These are phyloP conservation scores for Hyaloperonospora brassicae DNA, from an alignment of 352 stramenopile species.

Conservation along the genomic window DNA sequence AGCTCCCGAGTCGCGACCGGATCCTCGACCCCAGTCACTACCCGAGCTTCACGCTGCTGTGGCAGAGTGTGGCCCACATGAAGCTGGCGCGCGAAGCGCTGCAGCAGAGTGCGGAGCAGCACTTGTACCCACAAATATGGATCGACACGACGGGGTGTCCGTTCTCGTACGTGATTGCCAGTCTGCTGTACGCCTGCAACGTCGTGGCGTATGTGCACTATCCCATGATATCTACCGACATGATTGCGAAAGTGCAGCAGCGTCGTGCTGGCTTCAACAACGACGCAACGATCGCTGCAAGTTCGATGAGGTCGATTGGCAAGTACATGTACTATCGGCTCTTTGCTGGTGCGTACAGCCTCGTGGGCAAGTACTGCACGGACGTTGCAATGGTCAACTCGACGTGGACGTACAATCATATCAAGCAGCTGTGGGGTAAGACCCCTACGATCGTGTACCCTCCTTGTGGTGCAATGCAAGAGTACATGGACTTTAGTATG, in stretches of 20 bases:
- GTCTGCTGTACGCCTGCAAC: slow-evolving; percentile 67
- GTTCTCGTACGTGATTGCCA: slow-evolving; percentile 94
- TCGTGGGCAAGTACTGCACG: slow-evolving; percentile 76
- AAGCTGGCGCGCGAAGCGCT: slow-evolving; percentile 87
- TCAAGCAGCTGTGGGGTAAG: slow-evolving; percentile 89
- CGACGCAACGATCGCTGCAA: slow-evolving; percentile 67
- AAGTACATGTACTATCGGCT: slow-evolving; percentile 96
- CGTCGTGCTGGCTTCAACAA: slow-evolving; percentile 93
- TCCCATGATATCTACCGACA: slow-evolving; percentile 98
- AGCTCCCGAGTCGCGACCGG: slow-evolving; percentile 42
- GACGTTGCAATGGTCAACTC: slow-evolving; percentile 97
- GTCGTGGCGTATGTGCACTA: slow-evolving; percentile 98
- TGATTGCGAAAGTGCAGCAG: slow-evolving; percentile 92
- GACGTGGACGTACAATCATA: slow-evolving; percentile 95
- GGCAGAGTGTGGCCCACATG: slow-evolving; percentile 93
- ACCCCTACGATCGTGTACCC: slow-evolving; percentile 88
- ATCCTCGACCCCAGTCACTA: slow-evolving; percentile 75
- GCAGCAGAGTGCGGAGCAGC: slow-evolving; percentile 28
- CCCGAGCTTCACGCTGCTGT: slow-evolving; percentile 91
- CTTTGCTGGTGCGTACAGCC: slow-evolving; percentile 90
- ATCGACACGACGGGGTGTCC: slow-evolving; percentile 96
- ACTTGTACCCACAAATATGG: slow-evolving; percentile 84
- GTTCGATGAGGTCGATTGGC: slow-evolving; percentile 62
- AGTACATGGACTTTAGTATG: slow-evolving; percentile 64
- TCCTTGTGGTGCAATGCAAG: slow-evolving; percentile 88